Base-by-base conservation (phyloP, 2,329 filamentous ascomycete genomes). In the Penicillium glabrum region DNA sequence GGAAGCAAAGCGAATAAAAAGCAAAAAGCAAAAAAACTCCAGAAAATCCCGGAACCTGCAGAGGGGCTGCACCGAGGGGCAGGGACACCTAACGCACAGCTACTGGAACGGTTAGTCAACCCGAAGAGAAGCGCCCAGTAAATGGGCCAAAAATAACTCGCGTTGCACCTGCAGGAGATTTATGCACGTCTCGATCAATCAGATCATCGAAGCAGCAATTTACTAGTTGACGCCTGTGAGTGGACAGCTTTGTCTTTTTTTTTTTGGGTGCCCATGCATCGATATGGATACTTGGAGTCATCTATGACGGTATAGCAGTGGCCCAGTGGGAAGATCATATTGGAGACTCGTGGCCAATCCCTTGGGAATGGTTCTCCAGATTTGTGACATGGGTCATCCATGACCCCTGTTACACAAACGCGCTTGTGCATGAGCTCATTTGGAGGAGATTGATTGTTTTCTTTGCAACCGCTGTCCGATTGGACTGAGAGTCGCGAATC, bases 81-180 rank as follows among this genome's bases (percentile, higher is more conserved):
- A 61, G 52, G 44, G 54, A 57, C 21, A 35, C 47, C 47, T 50
- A 37, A 41, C 10, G 43, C 50, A 37, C 19, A 19, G 46, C 45
- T 56, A 49, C 57, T 59, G 43, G 31, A 51, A 48, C 48, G 56
- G 56, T 53, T 59, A 60, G 35, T 23, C 46, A 56, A 44, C 35
- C 53, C 45, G 56, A 61, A 44, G 47, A 50, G 61, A 66, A 63
- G 63, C 61, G 61, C 61, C 57, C 55, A 49, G 54, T 61, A 53
- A 39, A 63, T 58, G 63, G 56, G 48, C 54, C 61, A 57, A 61
- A 64, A 65, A 66, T 66, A 66, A 65, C 61, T 57, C 51, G 56
- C 58, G 51, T 58, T 63, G 54, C 60, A 61, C 58, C 63, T 66
- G 63, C 63, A 66, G 59, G 19, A 50, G n/a, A 62, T 54, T 59